phyloP scores from a whole-genome alignment of 1,284 basidiomycete species.

The Trametes hirsuta region DNA sequence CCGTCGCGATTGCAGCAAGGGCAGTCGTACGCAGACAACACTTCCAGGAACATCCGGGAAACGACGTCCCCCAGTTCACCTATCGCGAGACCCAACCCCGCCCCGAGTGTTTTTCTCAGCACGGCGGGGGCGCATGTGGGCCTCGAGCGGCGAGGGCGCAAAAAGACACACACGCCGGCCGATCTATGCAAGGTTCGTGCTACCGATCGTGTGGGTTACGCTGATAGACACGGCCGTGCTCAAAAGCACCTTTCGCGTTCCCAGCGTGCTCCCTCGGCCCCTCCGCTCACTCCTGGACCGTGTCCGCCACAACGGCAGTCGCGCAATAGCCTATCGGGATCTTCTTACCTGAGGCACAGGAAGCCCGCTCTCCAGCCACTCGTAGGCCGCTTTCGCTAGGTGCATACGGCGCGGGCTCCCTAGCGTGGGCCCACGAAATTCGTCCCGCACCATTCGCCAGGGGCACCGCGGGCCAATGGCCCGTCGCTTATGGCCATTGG shows the following conservation, averaged over 20 bases:
- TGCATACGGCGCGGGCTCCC: conserved; percentile 16
- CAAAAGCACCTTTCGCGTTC: conserved; percentile 26
- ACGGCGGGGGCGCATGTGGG: conserved; percentile 14
- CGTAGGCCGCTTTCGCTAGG: not conserved
- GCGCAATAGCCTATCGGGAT: conserved; percentile 28
- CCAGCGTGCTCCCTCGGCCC: conserved; percentile 13
- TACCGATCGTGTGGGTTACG: conserved; percentile 26
- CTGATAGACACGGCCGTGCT: conserved; percentile 29
- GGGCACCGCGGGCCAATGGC: conserved; percentile 15
- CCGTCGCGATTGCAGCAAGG: not conserved
- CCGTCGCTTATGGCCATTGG: conserved; percentile 9
- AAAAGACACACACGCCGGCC: not conserved
- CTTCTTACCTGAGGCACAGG: conserved; percentile 25
- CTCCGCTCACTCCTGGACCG: conserved; percentile 24
- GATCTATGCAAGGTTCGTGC: conserved; percentile 14
- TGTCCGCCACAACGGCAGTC: conserved; percentile 18
- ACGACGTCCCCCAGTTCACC: conserved; percentile 11
- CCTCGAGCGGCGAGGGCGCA: not conserved
- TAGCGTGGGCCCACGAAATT: conserved; percentile 16
- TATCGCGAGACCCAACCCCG: conserved; percentile 12
- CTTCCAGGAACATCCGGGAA: not conserved
- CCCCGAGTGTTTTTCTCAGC: conserved; percentile 12
- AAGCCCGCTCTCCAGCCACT: conserved; percentile 16
- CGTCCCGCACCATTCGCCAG: conserved; percentile 14
- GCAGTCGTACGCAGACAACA: not conserved